Base-by-base conservation (phyloP, 2,329 filamentous ascomycete species). In the Scedosporium aurantiacum region DNA sequence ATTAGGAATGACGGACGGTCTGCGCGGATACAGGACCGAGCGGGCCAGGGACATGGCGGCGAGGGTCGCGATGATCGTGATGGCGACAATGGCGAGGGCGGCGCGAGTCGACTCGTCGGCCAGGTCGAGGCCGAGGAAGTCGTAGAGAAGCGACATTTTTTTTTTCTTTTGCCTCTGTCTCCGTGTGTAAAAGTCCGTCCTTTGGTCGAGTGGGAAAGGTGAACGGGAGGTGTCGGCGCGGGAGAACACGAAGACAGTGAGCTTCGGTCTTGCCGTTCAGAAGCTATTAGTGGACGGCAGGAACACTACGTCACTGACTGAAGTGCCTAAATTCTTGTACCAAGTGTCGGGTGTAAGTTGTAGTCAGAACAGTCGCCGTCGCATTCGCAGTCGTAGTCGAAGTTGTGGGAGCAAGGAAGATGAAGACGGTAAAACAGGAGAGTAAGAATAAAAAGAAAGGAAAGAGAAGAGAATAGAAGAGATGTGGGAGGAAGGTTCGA, bases 51-150 rank as follows among this genome's bases (percentile, higher is more conserved):
- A 69, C 18, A 78, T 68, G 45, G 78, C 64, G 14, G 73, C 68
- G 47, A 77, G 65, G 6, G 77, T 79, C 7, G 73, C 71, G n/a
- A 75, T 65, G 41, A 74, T 73, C 0, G 78, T 76, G 2, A 74
- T 75, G 21, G 72, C 73, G 32, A 74, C 70, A 58, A 76, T 65
- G 7, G 60, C 50, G 54, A 61, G 43, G 5, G 45, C 58, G 7
- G 58, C 25, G 16, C 41, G 43, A 12, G 43, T 60, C 5, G 58
- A 50, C 58, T 60, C 43, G 16, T 60, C 58, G 25, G 58, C 28
- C n/a, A 60, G 41, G 18, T 55, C 21, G 18, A 40, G 25, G 18
- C 32, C 47, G 5, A 57, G 54, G 28, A 60, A 18, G 25, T 60
- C 23, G 7, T 60, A 32, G 47, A 60, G 58, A 14, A 37, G 10